Evolutionary conservation across 352 stramenopile species (phyloP).

Genomic region (Peronospora tabacina): DNA sequence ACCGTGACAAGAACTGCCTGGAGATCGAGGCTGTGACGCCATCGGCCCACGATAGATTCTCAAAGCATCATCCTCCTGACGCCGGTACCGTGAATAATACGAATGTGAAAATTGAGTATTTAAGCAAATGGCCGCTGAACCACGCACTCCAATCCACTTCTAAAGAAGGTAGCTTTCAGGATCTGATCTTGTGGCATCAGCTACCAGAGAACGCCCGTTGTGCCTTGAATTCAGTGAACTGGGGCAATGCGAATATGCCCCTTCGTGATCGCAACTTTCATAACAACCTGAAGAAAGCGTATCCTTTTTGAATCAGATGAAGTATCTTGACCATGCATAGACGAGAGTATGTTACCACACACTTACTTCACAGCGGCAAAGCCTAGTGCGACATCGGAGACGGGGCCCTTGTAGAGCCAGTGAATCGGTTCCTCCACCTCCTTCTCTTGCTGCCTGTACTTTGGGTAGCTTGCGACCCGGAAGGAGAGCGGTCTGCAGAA

Average conservation of each 20-base stretch:
- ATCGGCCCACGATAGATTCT: slow-evolving; percentile 24
- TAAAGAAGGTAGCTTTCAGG: slow-evolving; percentile 9
- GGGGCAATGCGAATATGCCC: slow-evolving; percentile 23
- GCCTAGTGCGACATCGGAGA: no score
- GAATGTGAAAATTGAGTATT: slow-evolving; percentile 27
- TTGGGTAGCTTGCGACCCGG: no score
- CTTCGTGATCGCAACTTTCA: slow-evolving; percentile 28
- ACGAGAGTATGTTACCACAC: no score
- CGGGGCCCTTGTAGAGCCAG: no score
- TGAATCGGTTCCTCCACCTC: no score
- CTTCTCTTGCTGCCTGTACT: no score
- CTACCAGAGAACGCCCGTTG: slow-evolving; percentile 14
- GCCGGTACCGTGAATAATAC: slow-evolving; percentile 11
- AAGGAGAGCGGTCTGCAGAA: no score
- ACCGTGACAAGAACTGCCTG: slow-evolving; percentile 12
- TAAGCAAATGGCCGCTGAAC: slow-evolving; percentile 21
- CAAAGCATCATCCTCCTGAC: slow-evolving; percentile 17
- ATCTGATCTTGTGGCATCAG: slow-evolving; percentile 24
- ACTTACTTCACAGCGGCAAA: no score
- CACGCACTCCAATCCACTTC: slow-evolving; percentile 22
- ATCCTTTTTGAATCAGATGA: slow-evolving; percentile 7
- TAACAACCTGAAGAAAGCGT: slow-evolving; percentile 17
- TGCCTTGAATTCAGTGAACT: slow-evolving; percentile 24
- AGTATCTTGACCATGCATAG: no score
- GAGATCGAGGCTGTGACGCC: slow-evolving; percentile 19